Evolutionary conservation across 805 yeast species (phyloP), one percentile per base, ranked within the genome.

Genomic region (Hanseniaspora mollemarum): DNA sequence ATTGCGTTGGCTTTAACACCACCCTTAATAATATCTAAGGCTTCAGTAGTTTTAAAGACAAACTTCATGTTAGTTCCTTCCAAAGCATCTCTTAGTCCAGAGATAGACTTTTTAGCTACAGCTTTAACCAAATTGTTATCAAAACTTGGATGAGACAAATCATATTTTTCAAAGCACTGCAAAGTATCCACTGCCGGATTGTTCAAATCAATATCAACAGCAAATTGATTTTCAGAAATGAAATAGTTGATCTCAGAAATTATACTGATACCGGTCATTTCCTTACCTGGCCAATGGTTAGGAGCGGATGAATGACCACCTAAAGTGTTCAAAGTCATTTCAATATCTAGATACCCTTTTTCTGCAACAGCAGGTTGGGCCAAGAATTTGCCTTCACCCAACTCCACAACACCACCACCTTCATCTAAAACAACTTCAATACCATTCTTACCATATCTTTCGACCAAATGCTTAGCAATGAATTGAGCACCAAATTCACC

Each of bases 221-320:
- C 60, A 58, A 68, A 80, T 12, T 77, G 80, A 51, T 73, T 73
- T 24, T 66, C 63, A 61, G 84, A 90, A 42, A 83, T 71, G 36
- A 61, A 57, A 10, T 66, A 59, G n/a, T 79, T 66, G 52, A 82
- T 67, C 54, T 78, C 76, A 1, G 83, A 69, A 49, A 77, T 62
- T 13, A 83, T 69, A 1, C 88, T 92, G 62, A 84, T 81, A 15
- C 80, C 73, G 1, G 88, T 81, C 62, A 83, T 87, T 44, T 45
- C 50, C 35, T 44, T 44, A 43, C 72, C 77, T 0, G 86, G 87
- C 51, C 51, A 48, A 22, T 48, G 51, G 38, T 48, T 48, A 1
- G 88, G 87, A 18, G 73, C 62, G 8, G 85, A 78, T 0, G 87
- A 76, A 58, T 82, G 88, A 3, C 88, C 90, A 31, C 88, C 88